These are phyloP conservation scores for Candida sanyiensis DNA, from an alignment of 805 yeast species.

Conservation along the genomic window DNA sequence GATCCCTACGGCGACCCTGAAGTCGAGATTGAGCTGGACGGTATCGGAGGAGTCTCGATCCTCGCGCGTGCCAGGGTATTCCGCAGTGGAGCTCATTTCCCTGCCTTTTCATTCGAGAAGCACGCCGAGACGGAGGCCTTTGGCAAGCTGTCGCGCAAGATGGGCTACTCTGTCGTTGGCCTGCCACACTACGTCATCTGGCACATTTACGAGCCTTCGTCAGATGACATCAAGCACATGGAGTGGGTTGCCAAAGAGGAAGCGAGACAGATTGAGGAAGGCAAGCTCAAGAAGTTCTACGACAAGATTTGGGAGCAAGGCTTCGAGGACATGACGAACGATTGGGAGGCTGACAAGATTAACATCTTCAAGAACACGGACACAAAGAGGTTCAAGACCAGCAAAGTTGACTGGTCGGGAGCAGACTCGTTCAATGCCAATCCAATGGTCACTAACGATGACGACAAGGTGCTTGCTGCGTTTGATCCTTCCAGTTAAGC, in stretches of 20 bases:
- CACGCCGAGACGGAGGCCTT: constrained; percentile 99
- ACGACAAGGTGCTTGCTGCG: constrained; percentile 27
- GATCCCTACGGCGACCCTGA: constrained; percentile 95
- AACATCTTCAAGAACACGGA: constrained; percentile 78
- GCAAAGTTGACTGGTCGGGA: constrained; percentile 69
- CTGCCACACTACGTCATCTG: constrained; percentile 93
- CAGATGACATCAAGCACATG: constrained; percentile 84
- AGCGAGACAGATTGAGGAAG: constrained; percentile 57
- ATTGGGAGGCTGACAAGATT: constrained; percentile 70
- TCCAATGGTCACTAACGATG: constrained; percentile 18
- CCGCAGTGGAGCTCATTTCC: constrained; percentile 89
- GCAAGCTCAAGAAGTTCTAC: constrained; percentile 56
- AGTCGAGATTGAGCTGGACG: constrained; percentile 89
- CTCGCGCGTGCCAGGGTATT: constrained; percentile 84
- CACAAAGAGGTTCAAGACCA: constrained; percentile 39
- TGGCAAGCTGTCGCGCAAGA: constrained; percentile 80
- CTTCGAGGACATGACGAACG: constrained; percentile 66
- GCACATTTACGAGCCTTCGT: constrained; percentile 95
- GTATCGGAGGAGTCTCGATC: constrained; percentile 96
- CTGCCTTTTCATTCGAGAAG: constrained; percentile 91
- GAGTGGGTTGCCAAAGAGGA: constrained; percentile 89
- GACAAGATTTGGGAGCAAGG: constrained; percentile 73
- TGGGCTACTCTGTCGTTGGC: constrained; percentile 88
- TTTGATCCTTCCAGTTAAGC: constrained; percentile 28
- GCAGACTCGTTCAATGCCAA: constrained; percentile 34